Evolutionary conservation across 768 basidiomycete genomes (phyloP), one percentile per base, ranked within the genome.

Genomic region (Kwoniella sp.): DNA sequence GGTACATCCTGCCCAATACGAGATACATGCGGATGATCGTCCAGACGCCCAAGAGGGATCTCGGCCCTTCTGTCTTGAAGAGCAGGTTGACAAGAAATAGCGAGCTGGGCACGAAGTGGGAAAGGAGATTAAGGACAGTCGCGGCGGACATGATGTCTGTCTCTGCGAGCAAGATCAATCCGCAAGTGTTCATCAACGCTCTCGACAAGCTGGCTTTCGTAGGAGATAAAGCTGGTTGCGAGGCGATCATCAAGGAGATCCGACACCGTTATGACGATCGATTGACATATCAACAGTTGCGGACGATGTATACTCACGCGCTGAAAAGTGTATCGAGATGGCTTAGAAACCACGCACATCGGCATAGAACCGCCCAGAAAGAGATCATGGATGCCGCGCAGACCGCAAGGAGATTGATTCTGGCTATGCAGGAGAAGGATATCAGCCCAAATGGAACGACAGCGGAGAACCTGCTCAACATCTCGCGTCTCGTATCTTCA

Each of bases 241-340:
- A 65, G 52, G 58, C 56, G 38, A 65, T 65, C 58, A 65, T 65
- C 31, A 47, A 45, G 23, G 63, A 65, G 29, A 55, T 65, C 28
- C 13, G 50, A 41, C 34, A 58, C 53, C 45, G 63, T 37, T 65
- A 58, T 22, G 63, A 65, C 11, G 62, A 50, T 38, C 50, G 52
- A 26, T 17, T 65, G 31, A 58, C 38, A 0, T 52, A 17, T 12
- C 48, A 45, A 29, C 63, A 57, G 25, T 45, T 65, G 23, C 17
- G 57, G 34, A 48, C 28, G 7, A 65, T 65, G 57, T 65, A 65
- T 38, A 58, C 45, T 28, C 48, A 52, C 45, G 63, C 55, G 15
- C 29, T 65, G 31, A 48, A 48, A 26, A 65, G 63, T 47, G 38
- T 58, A 8, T 58, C 63, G 20, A 38, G 58, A 54, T 65, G 63